Evolutionary conservation across 2,329 filamentous ascomycete species (phyloP).

Genomic region (Hypoxylon sp.): DNA sequence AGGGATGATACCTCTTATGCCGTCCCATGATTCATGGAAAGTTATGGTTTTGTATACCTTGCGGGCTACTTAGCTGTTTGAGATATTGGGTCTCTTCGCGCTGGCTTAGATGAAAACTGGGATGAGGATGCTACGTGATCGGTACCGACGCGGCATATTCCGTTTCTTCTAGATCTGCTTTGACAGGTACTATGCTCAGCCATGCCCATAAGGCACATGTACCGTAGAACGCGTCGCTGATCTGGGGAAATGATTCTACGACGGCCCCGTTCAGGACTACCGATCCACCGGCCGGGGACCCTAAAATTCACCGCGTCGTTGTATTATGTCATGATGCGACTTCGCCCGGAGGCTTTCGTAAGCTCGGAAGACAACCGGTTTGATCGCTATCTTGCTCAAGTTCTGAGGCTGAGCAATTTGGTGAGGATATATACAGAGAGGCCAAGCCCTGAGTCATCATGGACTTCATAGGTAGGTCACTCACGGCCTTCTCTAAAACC

Average conservation of each 20-base stretch:
- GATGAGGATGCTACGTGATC: not conserved
- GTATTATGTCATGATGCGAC: conserved; percentile 29
- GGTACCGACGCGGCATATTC: conserved; percentile 2
- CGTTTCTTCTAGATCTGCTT: not conserved
- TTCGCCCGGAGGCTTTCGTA: conserved; percentile 22
- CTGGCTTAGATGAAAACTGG: not conserved
- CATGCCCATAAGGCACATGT: not conserved
- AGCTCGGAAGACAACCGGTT: conserved; percentile 9
- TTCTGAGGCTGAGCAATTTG: conserved; percentile 2
- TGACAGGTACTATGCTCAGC: not conserved
- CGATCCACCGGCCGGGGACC: conserved; percentile 7
- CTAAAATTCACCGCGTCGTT: conserved; percentile 5
- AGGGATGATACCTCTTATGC: conserved; percentile 8
- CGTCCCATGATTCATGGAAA: not conserved
- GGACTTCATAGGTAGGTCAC: not conserved
- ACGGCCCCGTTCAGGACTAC: conserved; percentile 6
- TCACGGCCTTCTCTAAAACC: not conserved
- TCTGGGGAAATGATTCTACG: conserved; percentile 15
- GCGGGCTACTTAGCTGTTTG: not conserved
- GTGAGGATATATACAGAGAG: not conserved
- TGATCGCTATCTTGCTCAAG: not conserved
- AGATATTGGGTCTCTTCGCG: not conserved
- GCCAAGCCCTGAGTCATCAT: conserved; percentile 1
- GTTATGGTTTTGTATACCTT: not conserved
- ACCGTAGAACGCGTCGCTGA: not conserved